Evolutionary conservation across 2,329 filamentous ascomycete genomes (phyloP).

Genomic region (Colletotrichum higginsianum): DNA sequence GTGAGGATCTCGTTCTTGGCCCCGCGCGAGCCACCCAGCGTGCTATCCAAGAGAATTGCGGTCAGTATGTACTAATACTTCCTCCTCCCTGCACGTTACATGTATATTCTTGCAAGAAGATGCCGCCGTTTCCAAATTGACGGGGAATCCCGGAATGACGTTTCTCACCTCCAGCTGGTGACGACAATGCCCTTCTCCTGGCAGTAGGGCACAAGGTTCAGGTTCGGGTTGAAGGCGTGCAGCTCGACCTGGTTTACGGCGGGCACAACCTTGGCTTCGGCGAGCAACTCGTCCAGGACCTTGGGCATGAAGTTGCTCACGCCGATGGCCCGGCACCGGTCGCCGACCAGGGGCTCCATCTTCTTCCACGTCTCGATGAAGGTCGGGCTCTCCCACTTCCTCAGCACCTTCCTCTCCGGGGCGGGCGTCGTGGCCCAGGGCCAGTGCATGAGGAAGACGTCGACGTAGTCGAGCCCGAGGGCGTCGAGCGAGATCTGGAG

Average conservation of each 20-base stretch:
- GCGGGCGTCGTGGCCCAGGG: slow-evolving; percentile 47
- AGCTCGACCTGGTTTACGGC: slow-evolving; percentile 53
- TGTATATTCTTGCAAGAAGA: too few relatives aligned
- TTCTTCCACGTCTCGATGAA: slow-evolving; percentile 48
- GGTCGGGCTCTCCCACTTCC: slow-evolving; percentile 46
- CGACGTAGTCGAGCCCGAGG: slow-evolving; percentile 51
- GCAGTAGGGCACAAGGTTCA: slow-evolving; percentile 51
- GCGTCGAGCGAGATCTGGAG: slow-evolving; percentile 49
- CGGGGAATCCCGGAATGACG: too few relatives aligned
- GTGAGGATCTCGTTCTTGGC: slow-evolving; percentile 43
- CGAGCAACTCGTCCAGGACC: slow-evolving; percentile 48
- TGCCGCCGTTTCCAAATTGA: too few relatives aligned
- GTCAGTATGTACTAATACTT: neutral
- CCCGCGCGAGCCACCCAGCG: slow-evolving; percentile 33
- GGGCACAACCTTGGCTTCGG: slow-evolving; percentile 46
- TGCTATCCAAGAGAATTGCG: slow-evolving; percentile 6
- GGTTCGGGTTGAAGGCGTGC: slow-evolving; percentile 51
- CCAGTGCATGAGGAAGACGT: slow-evolving; percentile 57
- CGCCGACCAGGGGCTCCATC: slow-evolving; percentile 50
- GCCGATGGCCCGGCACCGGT: slow-evolving; percentile 48
- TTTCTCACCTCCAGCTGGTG: slow-evolving; percentile 48
- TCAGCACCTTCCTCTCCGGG: slow-evolving; percentile 44
- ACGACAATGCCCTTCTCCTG: slow-evolving; percentile 50
- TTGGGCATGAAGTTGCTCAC: slow-evolving; percentile 53
- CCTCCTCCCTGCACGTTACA: too few relatives aligned